These are phyloP conservation scores for Aspergillus leporis DNA, from an alignment of 495 filamentous ascomycete genomes.

Conservation along the genomic window DNA sequence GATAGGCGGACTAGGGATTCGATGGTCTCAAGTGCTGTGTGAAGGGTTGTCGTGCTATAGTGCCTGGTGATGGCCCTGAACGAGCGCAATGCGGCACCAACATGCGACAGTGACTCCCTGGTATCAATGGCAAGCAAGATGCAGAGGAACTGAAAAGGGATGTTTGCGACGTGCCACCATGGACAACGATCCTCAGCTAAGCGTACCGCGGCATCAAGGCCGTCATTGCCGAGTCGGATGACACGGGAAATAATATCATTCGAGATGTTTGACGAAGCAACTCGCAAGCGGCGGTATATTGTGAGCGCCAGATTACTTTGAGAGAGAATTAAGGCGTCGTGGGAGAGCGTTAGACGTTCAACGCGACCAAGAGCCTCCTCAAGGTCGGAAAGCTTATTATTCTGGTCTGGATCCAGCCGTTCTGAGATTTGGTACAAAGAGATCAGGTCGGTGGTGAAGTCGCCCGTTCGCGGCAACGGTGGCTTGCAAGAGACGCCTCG, in stretches of 20 bases:
- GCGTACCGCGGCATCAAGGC: slow-evolving; percentile 29
- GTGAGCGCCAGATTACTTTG: slow-evolving; percentile 13
- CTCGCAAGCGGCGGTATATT: slow-evolving; percentile 20
- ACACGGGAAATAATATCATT: slow-evolving; percentile 24
- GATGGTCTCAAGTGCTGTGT: neutral
- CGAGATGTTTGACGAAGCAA: slow-evolving; percentile 13
- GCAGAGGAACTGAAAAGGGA: slow-evolving; percentile 53
- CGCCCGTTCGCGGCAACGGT: neutral
- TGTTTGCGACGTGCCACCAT: slow-evolving; percentile 54
- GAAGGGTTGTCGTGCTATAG: neutral
- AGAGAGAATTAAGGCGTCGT: neutral
- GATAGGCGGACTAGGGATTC: neutral
- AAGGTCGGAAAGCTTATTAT: slow-evolving; percentile 4
- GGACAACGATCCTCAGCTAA: slow-evolving; percentile 36
- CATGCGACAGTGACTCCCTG: slow-evolving; percentile 39
- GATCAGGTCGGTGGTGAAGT: slow-evolving; percentile 15
- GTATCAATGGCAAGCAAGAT: slow-evolving; percentile 51
- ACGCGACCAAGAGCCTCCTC: slow-evolving; percentile 8
- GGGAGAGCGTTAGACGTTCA: slow-evolving; percentile 6
- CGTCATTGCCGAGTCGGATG: slow-evolving; percentile 27
- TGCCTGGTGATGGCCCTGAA: slow-evolving; percentile 35
- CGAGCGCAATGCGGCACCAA: slow-evolving; percentile 46
- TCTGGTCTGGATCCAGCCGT: slow-evolving; percentile 15
- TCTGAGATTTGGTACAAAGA: slow-evolving; percentile 19
- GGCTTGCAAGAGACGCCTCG: slow-evolving; percentile 5